Percentiles rank a stretch among this genome's conserved stretches.
phyloP scores from a whole-genome alignment of 345 rosid species.

The Lumnitzera racemosa region DNA sequence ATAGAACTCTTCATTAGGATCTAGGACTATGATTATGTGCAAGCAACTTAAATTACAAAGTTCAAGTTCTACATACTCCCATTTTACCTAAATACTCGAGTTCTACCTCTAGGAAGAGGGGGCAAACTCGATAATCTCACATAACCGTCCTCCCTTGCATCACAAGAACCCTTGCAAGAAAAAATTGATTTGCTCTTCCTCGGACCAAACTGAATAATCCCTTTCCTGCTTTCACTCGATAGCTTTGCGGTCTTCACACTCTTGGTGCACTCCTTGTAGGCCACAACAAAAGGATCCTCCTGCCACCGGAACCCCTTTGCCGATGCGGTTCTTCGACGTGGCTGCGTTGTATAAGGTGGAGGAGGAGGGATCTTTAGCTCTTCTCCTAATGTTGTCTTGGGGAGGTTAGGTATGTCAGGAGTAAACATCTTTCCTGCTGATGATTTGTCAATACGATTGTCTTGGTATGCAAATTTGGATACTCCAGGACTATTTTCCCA shows the following conservation, averaged over 20 bases:
- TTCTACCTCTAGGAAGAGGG: conserved; percentile 33
- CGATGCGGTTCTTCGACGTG: conserved; percentile 24
- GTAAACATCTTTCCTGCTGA: not conserved
- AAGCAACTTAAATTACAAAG: too few relatives aligned
- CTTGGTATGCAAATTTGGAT: conserved; percentile 30
- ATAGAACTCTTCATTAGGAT: too few relatives aligned
- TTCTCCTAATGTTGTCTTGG: not conserved
- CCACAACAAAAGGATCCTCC: conserved; percentile 52
- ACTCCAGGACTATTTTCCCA: conserved; percentile 67
- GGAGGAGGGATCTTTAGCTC: conserved; percentile 9
- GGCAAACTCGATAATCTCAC: conserved; percentile 31
- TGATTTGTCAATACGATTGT: not conserved
- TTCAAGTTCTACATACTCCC: too few relatives aligned
- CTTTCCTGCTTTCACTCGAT: conserved; percentile 10
- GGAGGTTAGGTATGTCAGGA: not conserved
- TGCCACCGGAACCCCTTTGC: conserved; percentile 29
- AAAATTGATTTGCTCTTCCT: conserved; percentile 24
- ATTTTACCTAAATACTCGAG: not conserved
- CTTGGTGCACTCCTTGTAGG: conserved; percentile 62
- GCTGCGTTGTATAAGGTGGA: conserved; percentile 14
- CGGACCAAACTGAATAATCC: conserved; percentile 2
- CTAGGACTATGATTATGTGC: too few relatives aligned
- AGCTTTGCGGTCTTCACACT: conserved; percentile 6
- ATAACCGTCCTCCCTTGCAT: conserved; percentile 33
- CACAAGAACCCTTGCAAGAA: conserved; percentile 53